These are phyloP conservation scores for Escovopsis sp. DNA, from an alignment of 2,329 filamentous ascomycete species.

Conservation along the genomic window DNA sequence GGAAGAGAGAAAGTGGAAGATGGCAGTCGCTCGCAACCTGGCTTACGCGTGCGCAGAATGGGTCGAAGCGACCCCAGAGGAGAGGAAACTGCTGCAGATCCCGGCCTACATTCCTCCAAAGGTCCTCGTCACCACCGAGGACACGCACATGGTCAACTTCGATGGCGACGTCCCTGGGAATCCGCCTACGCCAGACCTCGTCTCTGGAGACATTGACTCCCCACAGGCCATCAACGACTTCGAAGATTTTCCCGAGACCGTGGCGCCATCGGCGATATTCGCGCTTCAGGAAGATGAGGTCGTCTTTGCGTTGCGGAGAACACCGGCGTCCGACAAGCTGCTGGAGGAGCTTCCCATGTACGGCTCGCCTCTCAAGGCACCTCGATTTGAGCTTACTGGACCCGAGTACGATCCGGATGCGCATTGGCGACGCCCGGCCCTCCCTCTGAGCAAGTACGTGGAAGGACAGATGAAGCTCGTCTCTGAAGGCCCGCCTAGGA, in stretches of 20 bases:
- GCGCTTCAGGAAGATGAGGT: slow-evolving; percentile 70
- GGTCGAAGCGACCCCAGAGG: slow-evolving; percentile 48
- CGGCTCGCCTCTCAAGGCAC: slow-evolving; percentile 45
- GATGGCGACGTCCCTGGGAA: slow-evolving; percentile 21
- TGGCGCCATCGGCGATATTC: slow-evolving; percentile 67
- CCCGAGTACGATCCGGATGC: slow-evolving; percentile 53
- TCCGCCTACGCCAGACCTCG: slow-evolving; percentile 51
- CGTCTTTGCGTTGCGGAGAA: slow-evolving; percentile 61
- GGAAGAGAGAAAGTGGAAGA: slow-evolving; percentile 91
- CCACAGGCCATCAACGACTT: slow-evolving; percentile 28
- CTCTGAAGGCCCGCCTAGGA: slow-evolving; percentile 50
- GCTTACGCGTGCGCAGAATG: slow-evolving; percentile 77
- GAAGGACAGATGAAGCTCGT: slow-evolving; percentile 64
- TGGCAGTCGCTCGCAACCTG: slow-evolving; percentile 61
- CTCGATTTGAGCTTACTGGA: slow-evolving; percentile 39
- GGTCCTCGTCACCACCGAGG: slow-evolving; percentile 10
- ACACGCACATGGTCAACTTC: slow-evolving; percentile 21
- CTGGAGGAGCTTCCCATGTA: slow-evolving; percentile 73
- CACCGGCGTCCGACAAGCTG: slow-evolving; percentile 60
- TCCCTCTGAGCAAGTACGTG: slow-evolving; percentile 77
- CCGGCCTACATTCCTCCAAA: slow-evolving; percentile 35
- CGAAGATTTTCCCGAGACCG: slow-evolving; percentile 30
- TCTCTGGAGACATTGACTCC: slow-evolving; percentile 49
- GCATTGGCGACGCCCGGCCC: slow-evolving; percentile 58
- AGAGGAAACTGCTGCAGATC: slow-evolving; percentile 55